These are phyloP conservation scores for Nicotiana otophora DNA, from an alignment of 257 asterid species.

Conservation along the genomic window DNA sequence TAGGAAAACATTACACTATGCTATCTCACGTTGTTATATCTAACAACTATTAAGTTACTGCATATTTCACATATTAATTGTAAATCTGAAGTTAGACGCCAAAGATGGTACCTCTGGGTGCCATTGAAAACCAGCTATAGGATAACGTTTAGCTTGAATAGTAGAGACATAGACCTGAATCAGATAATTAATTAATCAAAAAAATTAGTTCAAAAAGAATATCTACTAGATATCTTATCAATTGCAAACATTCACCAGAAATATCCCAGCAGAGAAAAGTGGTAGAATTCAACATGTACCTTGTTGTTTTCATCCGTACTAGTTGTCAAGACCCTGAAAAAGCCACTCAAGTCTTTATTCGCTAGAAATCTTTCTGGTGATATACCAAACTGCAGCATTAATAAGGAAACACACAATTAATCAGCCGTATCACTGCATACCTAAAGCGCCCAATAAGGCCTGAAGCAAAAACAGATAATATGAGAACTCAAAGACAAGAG, in stretches of 20 bases:
- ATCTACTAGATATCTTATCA: neutral
- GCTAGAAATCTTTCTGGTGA: slow-evolving; percentile 66
- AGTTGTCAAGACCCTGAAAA: slow-evolving; percentile 71
- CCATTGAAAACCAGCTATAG: slow-evolving; percentile 86
- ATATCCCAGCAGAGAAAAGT: neutral
- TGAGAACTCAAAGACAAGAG: neutral
- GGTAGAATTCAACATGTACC: slow-evolving; percentile 31
- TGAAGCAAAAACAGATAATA: neutral
- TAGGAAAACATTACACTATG: neutral
- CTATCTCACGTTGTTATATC: neutral
- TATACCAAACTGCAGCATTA: slow-evolving; percentile 60
- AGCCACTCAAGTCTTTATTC: slow-evolving; percentile 38
- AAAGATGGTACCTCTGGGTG: slow-evolving; percentile 80
- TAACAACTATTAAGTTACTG: neutral
- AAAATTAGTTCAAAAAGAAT: neutral
- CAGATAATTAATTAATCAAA: neutral
- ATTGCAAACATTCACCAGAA: neutral
- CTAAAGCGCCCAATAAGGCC: neutral
- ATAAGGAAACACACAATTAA: neutral
- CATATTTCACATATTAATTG: neutral
- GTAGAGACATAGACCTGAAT: slow-evolving; percentile 83
- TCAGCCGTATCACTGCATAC: neutral
- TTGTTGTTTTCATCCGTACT: slow-evolving; percentile 59
- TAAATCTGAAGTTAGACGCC: neutral
- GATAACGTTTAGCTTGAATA: slow-evolving; percentile 61